Evolutionary conservation across 495 filamentous ascomycete genomes (phyloP).

Genomic region (Penicillium flavigenum): DNA sequence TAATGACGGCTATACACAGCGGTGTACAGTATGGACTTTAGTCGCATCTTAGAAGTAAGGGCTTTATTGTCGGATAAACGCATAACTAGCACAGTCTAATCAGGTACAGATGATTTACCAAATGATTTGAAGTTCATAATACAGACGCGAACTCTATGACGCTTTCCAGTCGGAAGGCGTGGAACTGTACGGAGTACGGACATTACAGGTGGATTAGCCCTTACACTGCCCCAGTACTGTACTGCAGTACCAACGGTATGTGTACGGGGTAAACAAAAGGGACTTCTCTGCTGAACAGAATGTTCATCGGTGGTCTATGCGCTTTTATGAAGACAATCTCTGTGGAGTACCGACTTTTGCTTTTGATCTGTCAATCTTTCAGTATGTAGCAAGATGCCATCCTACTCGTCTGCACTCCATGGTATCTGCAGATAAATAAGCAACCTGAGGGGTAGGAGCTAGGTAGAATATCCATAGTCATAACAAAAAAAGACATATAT

Average conservation of each 20-base stretch:
- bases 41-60: constrained; percentile 1
- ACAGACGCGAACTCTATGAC: constrained; percentile 26
- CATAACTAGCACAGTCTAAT: not conserved
- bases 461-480: not conserved
- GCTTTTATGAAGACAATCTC: not conserved
- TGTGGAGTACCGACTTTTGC: not conserved
- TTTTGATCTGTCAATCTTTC: not conserved
- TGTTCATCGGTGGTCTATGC: not conserved
- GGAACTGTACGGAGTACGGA: constrained; percentile 18
- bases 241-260: constrained; percentile 13
- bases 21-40: not conserved
- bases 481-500: constrained; percentile 3
- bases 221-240: constrained; percentile 2
- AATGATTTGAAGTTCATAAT: constrained; percentile 1
- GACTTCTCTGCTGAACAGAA: not conserved
- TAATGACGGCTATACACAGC: not conserved
- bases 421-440: constrained; percentile 1
- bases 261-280: not conserved
- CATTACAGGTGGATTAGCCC: constrained; percentile 22
- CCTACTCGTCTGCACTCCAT: not conserved
- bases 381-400: not conserved
- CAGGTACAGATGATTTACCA: not conserved
- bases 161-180: constrained; percentile 24
- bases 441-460: not conserved
- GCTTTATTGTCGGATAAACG: not conserved